phyloP scores from a whole-genome alignment of 176 grass and related monocot species.

The Aechmea fasciata region DNA sequence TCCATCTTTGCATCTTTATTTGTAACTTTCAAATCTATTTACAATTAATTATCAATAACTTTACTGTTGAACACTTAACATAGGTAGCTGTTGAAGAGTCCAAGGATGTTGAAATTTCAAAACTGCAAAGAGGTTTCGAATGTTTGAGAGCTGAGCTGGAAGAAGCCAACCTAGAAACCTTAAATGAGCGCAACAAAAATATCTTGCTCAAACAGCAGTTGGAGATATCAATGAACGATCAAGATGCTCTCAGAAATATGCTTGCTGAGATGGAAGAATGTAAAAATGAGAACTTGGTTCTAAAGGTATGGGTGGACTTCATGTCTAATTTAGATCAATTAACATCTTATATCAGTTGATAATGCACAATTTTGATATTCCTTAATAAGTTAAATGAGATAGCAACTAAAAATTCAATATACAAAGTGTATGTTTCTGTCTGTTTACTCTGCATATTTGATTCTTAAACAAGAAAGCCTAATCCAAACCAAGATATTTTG shows the following conservation, averaged over 20 bases:
- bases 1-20: too few relatives aligned
- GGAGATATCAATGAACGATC: conserved; percentile 39
- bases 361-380: neutral
- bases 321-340: neutral
- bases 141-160: conserved; percentile 41
- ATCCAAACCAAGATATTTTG: too few relatives aligned
- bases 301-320: conserved; percentile 2
- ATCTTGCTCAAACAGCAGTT: conserved; percentile 43
- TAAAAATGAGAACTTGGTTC: conserved; percentile 37
- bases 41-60: neutral
- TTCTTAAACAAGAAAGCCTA: too few relatives aligned
- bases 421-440: too few relatives aligned
- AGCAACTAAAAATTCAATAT: too few relatives aligned
- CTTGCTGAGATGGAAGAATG: conserved; percentile 43
- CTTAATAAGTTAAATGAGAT: too few relatives aligned
- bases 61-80: conserved; percentile 2
- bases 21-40: too few relatives aligned
- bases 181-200: conserved; percentile 35
- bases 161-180: conserved; percentile 26
- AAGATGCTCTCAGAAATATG: conserved; percentile 32
- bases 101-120: conserved; percentile 44
- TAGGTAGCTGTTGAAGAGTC: conserved; percentile 72
- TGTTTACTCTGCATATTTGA: too few relatives aligned
- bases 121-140: conserved; percentile 47
- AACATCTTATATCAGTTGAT: neutral